Base-by-base conservation (phyloP, 306 rosid species). In the Acacia confusa region DNA sequence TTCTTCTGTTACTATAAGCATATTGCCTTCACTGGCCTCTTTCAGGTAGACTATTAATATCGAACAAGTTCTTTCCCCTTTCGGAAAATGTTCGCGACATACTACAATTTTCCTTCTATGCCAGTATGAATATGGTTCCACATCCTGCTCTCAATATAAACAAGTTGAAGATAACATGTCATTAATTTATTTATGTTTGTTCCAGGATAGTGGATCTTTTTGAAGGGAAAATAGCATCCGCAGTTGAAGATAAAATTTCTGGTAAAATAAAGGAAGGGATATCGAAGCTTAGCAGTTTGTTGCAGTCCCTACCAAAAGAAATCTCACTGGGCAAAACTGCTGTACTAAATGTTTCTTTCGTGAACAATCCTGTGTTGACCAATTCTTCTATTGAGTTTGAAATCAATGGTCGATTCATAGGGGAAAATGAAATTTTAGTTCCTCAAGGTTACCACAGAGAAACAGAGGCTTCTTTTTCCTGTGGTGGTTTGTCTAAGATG, bases 131-230 rank as follows among this genome's bases (percentile, higher is more conserved):
- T 57, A 10, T 24, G 14, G 30, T 22, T 20, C 64, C 64, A 22
- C 63, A 9, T 9, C 13, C 64, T 57, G 15, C 64, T 20, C 30
- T 9, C 64, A 57, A 22, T 55, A 55, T 19, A 7, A 55, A 55
- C 27, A 20, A 55, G 13, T 20, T 55, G 63, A 55, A 19, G 27
- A 19, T 55, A 9, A 55, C 13, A 20, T 20, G 63, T 4, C 27
- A 55, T 66, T 83, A 57, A 48, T 70, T 77, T 70, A 30, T 50
- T 52, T 77, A 52, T 80, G 68, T 75, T 73, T 81, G 40, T 85
- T 75, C 79, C 88, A 94, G 98, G 87, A 65, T 92, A 66, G 83
- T 92, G 57, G 88, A 92, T 82, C 86, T 83, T 47, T 92, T 92
- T 79, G 81, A 76, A 86, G 88, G 80, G 27, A 66, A 82, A 80